A percentile compares a stretch with the other conserved stretches of the same genome.
phyloP scores from a whole-genome alignment of 805 yeast genomes.

The Yamadazyma sp. region DNA sequence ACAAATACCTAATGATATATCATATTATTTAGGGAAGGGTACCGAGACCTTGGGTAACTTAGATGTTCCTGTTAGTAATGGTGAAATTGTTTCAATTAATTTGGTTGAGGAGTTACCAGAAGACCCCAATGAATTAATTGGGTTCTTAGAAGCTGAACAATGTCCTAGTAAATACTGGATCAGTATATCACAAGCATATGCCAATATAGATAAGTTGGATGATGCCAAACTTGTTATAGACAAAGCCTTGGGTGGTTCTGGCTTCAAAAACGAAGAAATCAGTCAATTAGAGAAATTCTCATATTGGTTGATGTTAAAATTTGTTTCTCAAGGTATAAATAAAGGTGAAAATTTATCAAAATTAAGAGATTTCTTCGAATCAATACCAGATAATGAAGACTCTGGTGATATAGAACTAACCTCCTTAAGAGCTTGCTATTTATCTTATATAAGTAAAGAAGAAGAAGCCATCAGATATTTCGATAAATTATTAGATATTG shows the following conservation, averaged over 20 bases:
- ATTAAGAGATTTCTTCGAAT: constrained; percentile 4
- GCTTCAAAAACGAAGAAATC: constrained; percentile 4
- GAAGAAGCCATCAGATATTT: constrained; percentile 71
- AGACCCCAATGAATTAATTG: constrained; percentile 80
- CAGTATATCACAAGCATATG: constrained; percentile 77
- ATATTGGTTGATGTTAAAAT: constrained; percentile 62
- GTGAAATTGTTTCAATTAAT: constrained; percentile 83
- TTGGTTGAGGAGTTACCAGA: constrained; percentile 81
- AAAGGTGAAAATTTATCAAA: constrained; percentile 20
- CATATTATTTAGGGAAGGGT: constrained; percentile 35
- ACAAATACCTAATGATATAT: constrained; percentile 15
- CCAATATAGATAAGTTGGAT: constrained; percentile 51
- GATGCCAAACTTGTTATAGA: constrained; percentile 65
- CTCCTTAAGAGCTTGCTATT: constrained; percentile 56
- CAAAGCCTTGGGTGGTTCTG: constrained; percentile 42
- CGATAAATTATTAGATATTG: constrained; percentile 54
- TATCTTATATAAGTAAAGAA: constrained; percentile 54
- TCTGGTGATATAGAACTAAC: constrained; percentile 2
- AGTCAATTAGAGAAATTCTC: constrained; percentile 4
- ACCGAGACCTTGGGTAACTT: constrained; percentile 29
- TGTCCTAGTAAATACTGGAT: constrained; percentile 81
- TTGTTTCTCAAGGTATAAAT: constrained; percentile 24
- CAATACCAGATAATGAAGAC: constrained; percentile 5
- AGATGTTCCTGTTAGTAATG: constrained; percentile 73
- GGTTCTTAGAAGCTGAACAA: constrained; percentile 75